Percentiles rank a stretch among this genome's conserved stretches.
These are phyloP conservation scores for Brachypodium distachyon DNA, from an alignment of 202 grass and related monocot species.

Conservation along the genomic window DNA sequence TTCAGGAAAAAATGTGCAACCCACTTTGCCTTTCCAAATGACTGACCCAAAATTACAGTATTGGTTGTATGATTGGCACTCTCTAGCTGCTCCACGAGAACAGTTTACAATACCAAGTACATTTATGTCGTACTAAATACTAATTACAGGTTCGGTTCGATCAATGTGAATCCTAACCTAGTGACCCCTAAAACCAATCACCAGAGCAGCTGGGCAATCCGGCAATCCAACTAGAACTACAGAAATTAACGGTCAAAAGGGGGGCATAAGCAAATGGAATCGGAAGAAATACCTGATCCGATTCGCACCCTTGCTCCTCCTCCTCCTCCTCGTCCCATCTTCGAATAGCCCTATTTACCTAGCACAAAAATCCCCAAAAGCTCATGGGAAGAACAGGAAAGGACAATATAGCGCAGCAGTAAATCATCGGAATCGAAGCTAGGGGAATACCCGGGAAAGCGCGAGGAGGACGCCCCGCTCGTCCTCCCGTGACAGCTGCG, in stretches of 20 bases:
- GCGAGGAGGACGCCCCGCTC: slow-evolving; percentile 54
- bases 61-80: background rate
- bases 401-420: background rate
- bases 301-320: background rate
- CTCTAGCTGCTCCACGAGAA: background rate
- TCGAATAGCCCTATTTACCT: slow-evolving; percentile 43
- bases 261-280: background rate
- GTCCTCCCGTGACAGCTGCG: slow-evolving; percentile 16
- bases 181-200: background rate
- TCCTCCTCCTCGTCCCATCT: slow-evolving; percentile 11
- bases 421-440: background rate
- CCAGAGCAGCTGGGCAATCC: background rate
- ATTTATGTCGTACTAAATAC: background rate
- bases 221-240: background rate
- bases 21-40: background rate
- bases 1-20: background rate
- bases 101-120: background rate
- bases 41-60: background rate
- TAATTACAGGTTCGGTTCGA: background rate
- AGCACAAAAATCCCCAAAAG: background rate
- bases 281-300: slow-evolving; percentile 3
- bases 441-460: slow-evolving; percentile 41
- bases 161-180: background rate
- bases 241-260: background rate
- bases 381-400: background rate